These are phyloP conservation scores for Eimeria sp. DNA, from an alignment of 169 alveolate genomes.

Conservation along the genomic window DNA sequence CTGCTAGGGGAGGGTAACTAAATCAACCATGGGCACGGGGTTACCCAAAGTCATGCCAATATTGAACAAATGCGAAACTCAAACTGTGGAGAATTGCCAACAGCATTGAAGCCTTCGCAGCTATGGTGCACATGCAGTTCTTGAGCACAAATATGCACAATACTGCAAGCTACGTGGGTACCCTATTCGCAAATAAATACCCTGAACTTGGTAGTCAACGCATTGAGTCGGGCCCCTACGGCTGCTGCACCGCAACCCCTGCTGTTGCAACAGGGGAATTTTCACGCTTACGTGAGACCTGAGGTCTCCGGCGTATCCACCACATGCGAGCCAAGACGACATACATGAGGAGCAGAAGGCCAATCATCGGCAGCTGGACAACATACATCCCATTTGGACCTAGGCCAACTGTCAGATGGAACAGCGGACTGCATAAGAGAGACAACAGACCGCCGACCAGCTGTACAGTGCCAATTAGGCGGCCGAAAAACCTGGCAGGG, in stretches of 20 bases:
- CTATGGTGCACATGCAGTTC: not conserved
- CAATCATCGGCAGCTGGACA: conserved; percentile 51
- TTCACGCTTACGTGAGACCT: not conserved
- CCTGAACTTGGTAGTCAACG: not conserved
- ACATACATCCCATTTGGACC: conserved; percentile 44
- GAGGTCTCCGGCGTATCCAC: conserved; percentile 23
- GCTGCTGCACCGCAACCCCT: not conserved
- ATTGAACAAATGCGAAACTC: not conserved
- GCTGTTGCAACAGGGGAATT: not conserved
- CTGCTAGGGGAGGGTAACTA: not conserved
- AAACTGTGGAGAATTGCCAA: not conserved
- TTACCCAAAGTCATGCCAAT: not conserved
- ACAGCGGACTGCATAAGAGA: conserved; percentile 83
- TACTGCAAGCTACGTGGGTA: not conserved
- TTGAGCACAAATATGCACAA: conserved; percentile 35
- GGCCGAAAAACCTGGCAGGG: conserved; percentile 86
- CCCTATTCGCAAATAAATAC: not conserved
- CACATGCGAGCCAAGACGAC: conserved; percentile 42
- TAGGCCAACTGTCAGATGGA: conserved; percentile 56
- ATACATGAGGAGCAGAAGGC: conserved; percentile 16
- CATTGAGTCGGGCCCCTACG: not conserved
- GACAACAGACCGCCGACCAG: conserved; percentile 87
- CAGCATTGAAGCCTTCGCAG: not conserved
- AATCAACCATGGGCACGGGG: not conserved
- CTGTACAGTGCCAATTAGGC: conserved; percentile 85